These are phyloP conservation scores for Colletotrichum lupini DNA, from an alignment of 2,329 filamentous ascomycete genomes.

Conservation along the genomic window DNA sequence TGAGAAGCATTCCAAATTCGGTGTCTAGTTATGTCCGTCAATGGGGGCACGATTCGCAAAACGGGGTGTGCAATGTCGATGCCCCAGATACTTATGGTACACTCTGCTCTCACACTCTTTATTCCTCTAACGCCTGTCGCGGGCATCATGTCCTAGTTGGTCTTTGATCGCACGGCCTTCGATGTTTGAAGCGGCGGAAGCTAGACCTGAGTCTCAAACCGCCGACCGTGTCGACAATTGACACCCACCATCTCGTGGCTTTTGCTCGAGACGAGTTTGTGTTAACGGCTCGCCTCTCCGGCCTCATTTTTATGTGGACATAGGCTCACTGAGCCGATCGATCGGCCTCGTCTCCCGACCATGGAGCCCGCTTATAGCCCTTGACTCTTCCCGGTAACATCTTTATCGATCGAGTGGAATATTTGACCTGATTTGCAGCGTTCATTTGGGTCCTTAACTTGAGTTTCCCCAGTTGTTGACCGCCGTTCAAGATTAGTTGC, in stretches of 20 bases:
- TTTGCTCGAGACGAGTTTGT: slow-evolving; percentile 11
- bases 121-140: not conserved
- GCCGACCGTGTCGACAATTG: slow-evolving; percentile 11
- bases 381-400: slow-evolving; percentile 7
- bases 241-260: slow-evolving; percentile 14
- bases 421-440: slow-evolving; percentile 10
- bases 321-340: slow-evolving; percentile 27
- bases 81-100: not conserved
- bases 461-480: not conserved
- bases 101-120: not conserved
- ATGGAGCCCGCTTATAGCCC: slow-evolving; percentile 14
- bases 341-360: slow-evolving; percentile 23
- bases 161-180: slow-evolving; percentile 18
- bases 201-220: slow-evolving; percentile 33
- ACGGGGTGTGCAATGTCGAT: not conserved
- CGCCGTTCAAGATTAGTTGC: slow-evolving; percentile 17
- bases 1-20: too few relatives aligned
- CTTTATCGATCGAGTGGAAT: slow-evolving; percentile 10
- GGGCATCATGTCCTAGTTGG: slow-evolving; percentile 6
- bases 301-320: slow-evolving; percentile 25
- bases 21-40: not conserved
- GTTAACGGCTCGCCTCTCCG: slow-evolving; percentile 19
- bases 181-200: slow-evolving; percentile 12
- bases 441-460: not conserved
- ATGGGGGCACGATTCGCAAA: slow-evolving; percentile 8